Evolutionary conservation across 1,139 yeast species (phyloP).

Genomic region (Meyerozyma carpophila): DNA sequence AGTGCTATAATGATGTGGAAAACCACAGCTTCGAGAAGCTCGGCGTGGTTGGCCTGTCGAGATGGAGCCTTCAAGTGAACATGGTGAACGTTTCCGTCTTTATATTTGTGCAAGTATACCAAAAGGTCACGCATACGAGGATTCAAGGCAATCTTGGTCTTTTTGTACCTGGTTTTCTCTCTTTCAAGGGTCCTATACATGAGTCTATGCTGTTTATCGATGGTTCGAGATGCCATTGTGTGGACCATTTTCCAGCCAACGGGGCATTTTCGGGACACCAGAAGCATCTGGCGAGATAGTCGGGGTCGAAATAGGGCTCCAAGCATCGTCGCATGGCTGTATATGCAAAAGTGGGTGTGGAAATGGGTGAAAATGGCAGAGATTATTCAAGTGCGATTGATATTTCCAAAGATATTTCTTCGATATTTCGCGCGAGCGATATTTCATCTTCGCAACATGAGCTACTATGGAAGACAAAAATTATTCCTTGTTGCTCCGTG

Average conservation of each 20-base stretch:
- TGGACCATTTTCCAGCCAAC: neutral
- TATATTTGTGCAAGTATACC: constrained; percentile 18
- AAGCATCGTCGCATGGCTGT: constrained; percentile 1
- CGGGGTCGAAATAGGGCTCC: neutral
- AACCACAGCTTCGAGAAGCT: constrained; percentile 4
- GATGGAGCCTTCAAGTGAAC: neutral
- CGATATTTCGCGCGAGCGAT: neutral
- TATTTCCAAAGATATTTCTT: neutral
- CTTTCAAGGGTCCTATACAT: constrained; percentile 3
- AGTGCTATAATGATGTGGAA: constrained; percentile 4
- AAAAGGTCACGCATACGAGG: constrained; percentile 23
- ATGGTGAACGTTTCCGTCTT: constrained; percentile 4
- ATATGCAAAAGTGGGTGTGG: neutral
- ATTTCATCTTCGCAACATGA: neutral
- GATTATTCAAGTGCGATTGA: too few relatives aligned
- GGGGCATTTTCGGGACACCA: neutral
- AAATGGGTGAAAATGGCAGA: neutral
- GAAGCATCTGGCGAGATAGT: neutral
- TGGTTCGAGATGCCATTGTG: neutral
- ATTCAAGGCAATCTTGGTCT: constrained; percentile 11
- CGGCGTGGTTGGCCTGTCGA: constrained; percentile 1
- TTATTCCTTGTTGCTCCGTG: constrained; percentile 1
- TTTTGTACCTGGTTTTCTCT: constrained; percentile 10
- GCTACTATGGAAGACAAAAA: neutral
- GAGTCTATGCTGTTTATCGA: constrained; percentile 3